phyloP scores from a whole-genome alignment of 257 asterid genomes.

The Ajuga chamaepitys region DNA sequence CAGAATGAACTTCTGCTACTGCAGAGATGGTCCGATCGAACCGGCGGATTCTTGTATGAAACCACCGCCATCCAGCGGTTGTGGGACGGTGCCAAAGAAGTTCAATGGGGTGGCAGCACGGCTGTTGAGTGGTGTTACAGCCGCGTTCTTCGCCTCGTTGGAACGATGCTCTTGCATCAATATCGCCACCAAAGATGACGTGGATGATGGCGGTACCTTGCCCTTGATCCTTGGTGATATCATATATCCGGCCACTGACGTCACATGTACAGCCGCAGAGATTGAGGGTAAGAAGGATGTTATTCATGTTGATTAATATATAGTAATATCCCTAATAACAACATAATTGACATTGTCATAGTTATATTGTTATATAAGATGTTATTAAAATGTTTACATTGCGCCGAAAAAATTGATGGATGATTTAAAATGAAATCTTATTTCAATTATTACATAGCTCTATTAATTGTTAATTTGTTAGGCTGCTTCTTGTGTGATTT shows the following conservation, averaged over 20 bases:
- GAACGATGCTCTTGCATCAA: constrained; percentile 43
- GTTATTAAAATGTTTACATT: too few species aligned
- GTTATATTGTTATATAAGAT: too few species aligned
- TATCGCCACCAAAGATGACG: constrained; percentile 46
- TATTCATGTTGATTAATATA: constrained; percentile 11
- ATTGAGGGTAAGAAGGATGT: constrained; percentile 8
- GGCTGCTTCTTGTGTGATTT: too few species aligned
- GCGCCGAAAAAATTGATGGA: too few species aligned
- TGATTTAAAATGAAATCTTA: too few species aligned
- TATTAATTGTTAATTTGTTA: too few species aligned
- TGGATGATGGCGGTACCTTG: constrained; percentile 24
- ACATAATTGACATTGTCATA: too few species aligned
- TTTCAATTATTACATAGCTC: too few species aligned
- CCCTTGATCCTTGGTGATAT: constrained; percentile 26
- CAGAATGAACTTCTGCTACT: constrained; percentile 24
- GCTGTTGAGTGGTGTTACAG: constrained; percentile 28
- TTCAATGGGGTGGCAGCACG: constrained; percentile 32
- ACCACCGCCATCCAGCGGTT: constrained; percentile 14
- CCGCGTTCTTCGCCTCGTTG: constrained; percentile 41
- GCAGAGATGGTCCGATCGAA: constrained; percentile 14
- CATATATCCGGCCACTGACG: constrained; percentile 11
- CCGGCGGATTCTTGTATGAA: constrained; percentile 4
- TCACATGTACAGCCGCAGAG: neutral
- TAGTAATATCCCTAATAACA: too few species aligned
- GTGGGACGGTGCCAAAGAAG: constrained; percentile 20